Base-by-base conservation (phyloP, 1,139 yeast genomes). In the Meyerozyma sp. region DNA sequence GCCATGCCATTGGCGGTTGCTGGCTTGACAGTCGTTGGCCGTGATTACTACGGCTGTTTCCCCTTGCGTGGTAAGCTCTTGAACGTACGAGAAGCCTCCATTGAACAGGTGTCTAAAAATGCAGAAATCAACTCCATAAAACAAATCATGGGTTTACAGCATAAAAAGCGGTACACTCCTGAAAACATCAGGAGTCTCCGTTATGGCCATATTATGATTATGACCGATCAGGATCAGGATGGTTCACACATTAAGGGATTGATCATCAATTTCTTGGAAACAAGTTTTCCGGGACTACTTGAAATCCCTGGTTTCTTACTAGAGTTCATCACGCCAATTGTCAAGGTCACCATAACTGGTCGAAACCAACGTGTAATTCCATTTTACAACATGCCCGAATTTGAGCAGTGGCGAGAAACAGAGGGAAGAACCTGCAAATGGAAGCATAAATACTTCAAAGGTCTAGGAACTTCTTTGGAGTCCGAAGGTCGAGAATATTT, bases 201-300 rank as follows among this genome's bases (percentile, higher is more conserved):
- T 60, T 94, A 94, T 60, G 98, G 99, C 25, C 96, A 90, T 62
- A 79, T 94, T 42, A 93, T 94, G 98, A 90, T 94, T 59, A 94
- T 94, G 98, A 90, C 99, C 5, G 99, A 94, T 86, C 99, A 94
- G 67, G 99, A 94, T 87, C 96, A 91, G 57, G 99, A 94, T 75
- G 99, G 99, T 47, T 87, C 96, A 18, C 99, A 94, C 70, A 94
- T 94, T 60, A 94, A 94, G 63, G 99, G 99, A 50, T 77, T 94
- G 55, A 80, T 94, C 49, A 94, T 94, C 58, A 94, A 94, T 62
- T 94, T 93, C 59, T 69, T 94, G 48, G 98, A 93, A 63, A 79
- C 94, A 5, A 86, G 96, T 39, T 94, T 94, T 68, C 98, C 98
- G 1, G 98, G 98, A 1, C 70, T 94, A 51, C 72, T 94, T 37